These are phyloP conservation scores for Baudoinia panamericana DNA, from an alignment of 495 filamentous ascomycete genomes.

Conservation along the genomic window DNA sequence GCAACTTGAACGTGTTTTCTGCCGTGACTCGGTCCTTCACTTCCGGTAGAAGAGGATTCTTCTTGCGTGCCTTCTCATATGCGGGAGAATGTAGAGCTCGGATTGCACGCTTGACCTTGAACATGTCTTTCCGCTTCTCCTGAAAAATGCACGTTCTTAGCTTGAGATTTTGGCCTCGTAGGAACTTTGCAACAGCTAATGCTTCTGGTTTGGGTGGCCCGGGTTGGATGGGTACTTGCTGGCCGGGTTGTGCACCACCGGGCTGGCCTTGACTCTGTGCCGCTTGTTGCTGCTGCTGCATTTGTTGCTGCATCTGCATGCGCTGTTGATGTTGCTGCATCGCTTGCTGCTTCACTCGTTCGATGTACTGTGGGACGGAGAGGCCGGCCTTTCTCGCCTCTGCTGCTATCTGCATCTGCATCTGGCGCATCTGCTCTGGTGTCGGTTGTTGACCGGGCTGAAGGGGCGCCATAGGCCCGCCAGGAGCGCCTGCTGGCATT, in stretches of 20 bases:
- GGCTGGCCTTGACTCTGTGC: constrained; percentile 25
- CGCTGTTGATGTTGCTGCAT: constrained; percentile 40
- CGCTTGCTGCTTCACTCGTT: constrained; percentile 42
- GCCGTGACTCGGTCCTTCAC: constrained; percentile 69
- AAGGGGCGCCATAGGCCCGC: constrained; percentile 4
- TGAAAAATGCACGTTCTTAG: constrained; percentile 82
- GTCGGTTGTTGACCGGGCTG: constrained; percentile 51
- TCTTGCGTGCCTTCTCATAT: constrained; percentile 74
- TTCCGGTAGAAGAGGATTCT: constrained; percentile 78
- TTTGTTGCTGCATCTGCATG: constrained; percentile 40
- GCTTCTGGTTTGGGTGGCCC: constrained; percentile 78
- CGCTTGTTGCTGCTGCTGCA: constrained; percentile 32
- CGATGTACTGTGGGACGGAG: constrained; percentile 50
- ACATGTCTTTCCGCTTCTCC: constrained; percentile 96
- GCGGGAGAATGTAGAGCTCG: constrained; percentile 80
- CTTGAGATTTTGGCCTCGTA: constrained; percentile 77
- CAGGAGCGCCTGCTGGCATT: background rate
- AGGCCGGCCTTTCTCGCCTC: constrained; percentile 53
- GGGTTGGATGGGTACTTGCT: constrained; percentile 48
- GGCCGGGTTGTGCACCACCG: constrained; percentile 31
- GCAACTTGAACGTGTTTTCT: constrained; percentile 86
- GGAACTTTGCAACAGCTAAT: constrained; percentile 77
- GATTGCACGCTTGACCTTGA: constrained; percentile 95
- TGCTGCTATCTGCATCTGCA: constrained; percentile 71
- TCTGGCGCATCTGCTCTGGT: constrained; percentile 69